Evolutionary conservation across 2,329 filamentous ascomycete genomes (phyloP), one percentile per base, ranked within the genome.

Genomic region (Colletotrichum cordylinicola): DNA sequence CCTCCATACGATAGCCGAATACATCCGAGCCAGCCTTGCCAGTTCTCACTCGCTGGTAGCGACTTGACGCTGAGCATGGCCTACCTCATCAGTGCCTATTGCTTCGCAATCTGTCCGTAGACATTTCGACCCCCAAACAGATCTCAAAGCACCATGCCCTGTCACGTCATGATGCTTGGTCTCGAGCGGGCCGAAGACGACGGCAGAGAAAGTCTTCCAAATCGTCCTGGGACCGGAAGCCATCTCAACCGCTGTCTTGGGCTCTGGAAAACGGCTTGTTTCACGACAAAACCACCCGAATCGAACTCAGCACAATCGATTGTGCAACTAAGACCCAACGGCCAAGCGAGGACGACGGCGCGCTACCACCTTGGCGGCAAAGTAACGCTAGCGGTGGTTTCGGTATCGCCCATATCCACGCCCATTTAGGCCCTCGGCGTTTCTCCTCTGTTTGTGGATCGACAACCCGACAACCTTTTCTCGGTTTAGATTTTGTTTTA

Each of bases 331-430:
- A 52, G 72, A 52, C 27, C 61, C 43, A 70, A 74, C 48, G 67
- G 35, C 61, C 64, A 67, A 72, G 52, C 55, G 61, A 67, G 31
- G 52, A 43, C 68, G 33, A 56, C 29, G 37, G 39, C 56, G 33
- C 21, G 43, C 12, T 27, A 62, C 69, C 64, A 68, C 73, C 39
- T 73, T 16, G n/a, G 56, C 70, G 73, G 58, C 43, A 48, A 75
- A 27, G 71, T 43, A 62, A 67, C 74, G n/a, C 66, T 74, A 55
- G 60, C 27, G 66, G 71, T 67, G 71, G 35, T 70, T 27, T 73
- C 56, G 58, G 58, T 27, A 52, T 73, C 70, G 56, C 58, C 68
- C 33, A 31, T 35, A 65, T 70, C 64, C 73, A 62, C 52, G 21
- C 29, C 15, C 43, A 37, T 70, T 39, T 70, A 43, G 61, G 29